phyloP scores from a whole-genome alignment of 371 early-diverging fungal genomes.

The Globomyces sp. region DNA sequence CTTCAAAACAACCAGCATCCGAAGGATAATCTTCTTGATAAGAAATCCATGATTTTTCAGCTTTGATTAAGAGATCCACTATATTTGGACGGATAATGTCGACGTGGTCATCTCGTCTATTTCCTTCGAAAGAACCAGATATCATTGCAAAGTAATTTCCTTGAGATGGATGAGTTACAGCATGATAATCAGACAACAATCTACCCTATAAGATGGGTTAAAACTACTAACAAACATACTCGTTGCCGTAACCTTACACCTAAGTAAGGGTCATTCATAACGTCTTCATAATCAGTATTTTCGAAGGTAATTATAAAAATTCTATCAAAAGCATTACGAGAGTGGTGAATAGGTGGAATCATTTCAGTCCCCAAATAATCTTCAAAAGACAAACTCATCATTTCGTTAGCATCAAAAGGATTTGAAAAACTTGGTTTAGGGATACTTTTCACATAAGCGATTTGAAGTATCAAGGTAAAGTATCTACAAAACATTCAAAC shows the following conservation, averaged over 20 bases:
- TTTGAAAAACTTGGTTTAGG: too few species aligned
- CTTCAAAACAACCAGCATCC: conserved; percentile 36
- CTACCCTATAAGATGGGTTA: conserved; percentile 30
- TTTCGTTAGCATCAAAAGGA: too few species aligned
- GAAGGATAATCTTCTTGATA: conserved; percentile 46
- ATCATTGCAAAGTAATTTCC: conserved; percentile 50
- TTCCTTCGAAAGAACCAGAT: conserved; percentile 19
- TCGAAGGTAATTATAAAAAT: conserved; percentile 47
- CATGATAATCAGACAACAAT: conserved; percentile 45
- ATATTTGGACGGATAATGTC: conserved; percentile 28
- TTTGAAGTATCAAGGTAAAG: too few species aligned
- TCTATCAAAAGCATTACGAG: background rate
- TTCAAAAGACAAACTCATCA: too few species aligned
- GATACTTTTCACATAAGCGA: too few species aligned
- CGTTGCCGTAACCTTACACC: conserved; percentile 12
- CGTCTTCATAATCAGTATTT: conserved; percentile 47
- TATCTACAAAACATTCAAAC: too few species aligned
- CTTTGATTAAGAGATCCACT: conserved; percentile 46
- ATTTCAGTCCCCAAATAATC: too few species aligned
- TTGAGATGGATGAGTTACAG: conserved; percentile 53
- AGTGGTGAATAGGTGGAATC: too few species aligned
- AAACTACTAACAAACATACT: too few species aligned
- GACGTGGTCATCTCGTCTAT: background rate
- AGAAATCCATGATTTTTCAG: conserved; percentile 49
- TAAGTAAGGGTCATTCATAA: conserved; percentile 36